Percentiles rank a stretch among this genome's conserved stretches.
Conservation (phyloP, 202 grass and related monocot genomes). For the Carex sylvatica region DNA sequence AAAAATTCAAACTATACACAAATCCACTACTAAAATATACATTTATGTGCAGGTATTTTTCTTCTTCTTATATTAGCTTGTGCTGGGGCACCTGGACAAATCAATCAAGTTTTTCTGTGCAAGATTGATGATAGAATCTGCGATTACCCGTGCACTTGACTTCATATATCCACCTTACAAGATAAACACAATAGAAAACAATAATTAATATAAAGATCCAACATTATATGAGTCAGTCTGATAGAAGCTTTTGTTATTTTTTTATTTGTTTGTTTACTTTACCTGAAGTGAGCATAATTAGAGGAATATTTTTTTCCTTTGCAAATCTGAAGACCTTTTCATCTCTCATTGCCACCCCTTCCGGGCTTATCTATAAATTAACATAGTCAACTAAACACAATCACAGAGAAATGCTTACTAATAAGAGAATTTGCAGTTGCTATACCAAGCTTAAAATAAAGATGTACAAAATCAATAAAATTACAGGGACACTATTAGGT, state of each 20-base stretch:
- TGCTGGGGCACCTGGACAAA: conserved; percentile 30
- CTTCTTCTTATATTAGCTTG: conserved; percentile 24
- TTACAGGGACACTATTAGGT: too few species aligned
- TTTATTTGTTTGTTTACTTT: conserved; percentile 1
- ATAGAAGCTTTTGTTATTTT: not conserved
- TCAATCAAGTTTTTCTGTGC: conserved; percentile 60
- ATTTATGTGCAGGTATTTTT: conserved; percentile 7
- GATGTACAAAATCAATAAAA: too few species aligned
- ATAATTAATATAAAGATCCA: not conserved
- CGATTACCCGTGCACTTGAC: conserved; percentile 72
- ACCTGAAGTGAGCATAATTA: conserved; percentile 95
- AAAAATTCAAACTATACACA: not conserved
- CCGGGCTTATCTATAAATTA: conserved; percentile 54
- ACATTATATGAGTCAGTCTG: not conserved
- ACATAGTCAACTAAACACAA: conserved; percentile 5
- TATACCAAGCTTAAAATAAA: too few species aligned
- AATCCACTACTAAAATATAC: conserved; percentile 27
- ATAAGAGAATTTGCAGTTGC: too few species aligned
- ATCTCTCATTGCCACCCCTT: conserved; percentile 75
- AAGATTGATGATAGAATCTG: conserved; percentile 83
- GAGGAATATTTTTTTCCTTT: conserved; percentile 76
- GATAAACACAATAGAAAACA: not conserved
- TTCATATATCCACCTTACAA: conserved; percentile 92
- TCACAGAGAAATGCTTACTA: not conserved
- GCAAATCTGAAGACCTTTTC: conserved; percentile 85